These are phyloP conservation scores for Sclerotinia trifoliorum DNA, from an alignment of 2,329 filamentous ascomycete species.

Conservation along the genomic window DNA sequence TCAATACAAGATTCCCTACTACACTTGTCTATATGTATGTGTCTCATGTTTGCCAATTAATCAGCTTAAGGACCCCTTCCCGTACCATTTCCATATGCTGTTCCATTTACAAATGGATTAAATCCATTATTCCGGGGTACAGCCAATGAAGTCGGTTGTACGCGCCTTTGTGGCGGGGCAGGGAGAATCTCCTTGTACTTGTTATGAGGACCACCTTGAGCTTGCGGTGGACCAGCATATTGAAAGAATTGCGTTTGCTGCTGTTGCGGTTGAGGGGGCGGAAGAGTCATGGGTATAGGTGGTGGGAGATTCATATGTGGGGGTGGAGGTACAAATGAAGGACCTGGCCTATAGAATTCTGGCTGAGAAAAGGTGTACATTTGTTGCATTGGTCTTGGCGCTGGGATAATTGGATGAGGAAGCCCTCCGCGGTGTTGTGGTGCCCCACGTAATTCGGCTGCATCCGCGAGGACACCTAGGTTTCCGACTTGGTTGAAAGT, in stretches of 20 bases:
- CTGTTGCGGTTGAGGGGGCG: slow-evolving; percentile 9
- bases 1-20: neutral
- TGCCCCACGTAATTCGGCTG: slow-evolving; percentile 3
- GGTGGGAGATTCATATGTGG: slow-evolving; percentile 14
- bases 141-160: neutral
- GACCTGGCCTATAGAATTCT: slow-evolving; percentile 10
- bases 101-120: slow-evolving; percentile 9
- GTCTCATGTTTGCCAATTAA: neutral
- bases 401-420: slow-evolving; percentile 1
- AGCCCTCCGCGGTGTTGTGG: neutral
- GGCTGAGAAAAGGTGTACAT: slow-evolving; percentile 2
- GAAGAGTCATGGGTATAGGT: slow-evolving; percentile 12
- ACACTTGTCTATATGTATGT: neutral
- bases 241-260: slow-evolving; percentile 17
- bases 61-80: neutral
- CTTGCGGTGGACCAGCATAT: slow-evolving; percentile 6
- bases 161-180: neutral
- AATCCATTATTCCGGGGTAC: neutral
- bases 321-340: slow-evolving; percentile 1
- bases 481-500: slow-evolving; percentile 2
- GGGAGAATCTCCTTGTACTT: slow-evolving; percentile 18
- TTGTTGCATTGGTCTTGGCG: neutral
- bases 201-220: slow-evolving; percentile 2
- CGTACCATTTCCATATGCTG: neutral
- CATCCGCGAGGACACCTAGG: slow-evolving; percentile 16